These are phyloP conservation scores for Botrytis cinerea DNA, from an alignment of 2,329 filamentous ascomycete species.

Conservation along the genomic window DNA sequence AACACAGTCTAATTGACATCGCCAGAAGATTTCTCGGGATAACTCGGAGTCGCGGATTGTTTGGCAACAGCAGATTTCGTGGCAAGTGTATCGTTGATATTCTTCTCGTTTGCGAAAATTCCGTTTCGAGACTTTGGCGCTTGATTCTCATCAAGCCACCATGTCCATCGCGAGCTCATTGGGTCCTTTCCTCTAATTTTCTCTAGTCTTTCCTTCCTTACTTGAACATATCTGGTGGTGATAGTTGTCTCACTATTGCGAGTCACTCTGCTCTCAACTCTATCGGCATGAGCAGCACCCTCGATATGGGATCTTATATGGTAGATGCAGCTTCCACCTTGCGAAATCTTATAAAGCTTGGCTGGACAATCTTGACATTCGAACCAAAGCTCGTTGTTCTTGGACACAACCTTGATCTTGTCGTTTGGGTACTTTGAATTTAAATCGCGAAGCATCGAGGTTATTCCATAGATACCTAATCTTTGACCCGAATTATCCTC, in stretches of 20 bases:
- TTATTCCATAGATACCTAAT: background rate
- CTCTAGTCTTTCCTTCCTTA: background rate
- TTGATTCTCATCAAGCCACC: background rate
- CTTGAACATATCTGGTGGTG: background rate
- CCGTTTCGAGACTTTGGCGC: background rate
- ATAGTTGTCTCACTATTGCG: background rate
- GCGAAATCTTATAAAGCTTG: background rate
- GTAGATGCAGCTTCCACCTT: rapidly evolving
- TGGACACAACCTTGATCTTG: background rate
- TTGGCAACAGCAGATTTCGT: background rate
- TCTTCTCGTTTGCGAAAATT: background rate
- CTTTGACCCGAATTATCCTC: no score
- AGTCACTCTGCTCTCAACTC: background rate
- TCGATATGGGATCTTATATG: background rate
- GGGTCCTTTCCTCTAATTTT: background rate
- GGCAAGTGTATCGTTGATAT: no score
- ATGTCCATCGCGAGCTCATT: background rate
- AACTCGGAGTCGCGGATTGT: background rate
- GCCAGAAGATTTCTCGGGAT: background rate
- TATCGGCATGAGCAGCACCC: background rate
- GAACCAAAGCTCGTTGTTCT: background rate
- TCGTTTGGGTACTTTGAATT: background rate
- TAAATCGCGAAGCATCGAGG: background rate
- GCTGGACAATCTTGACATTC: background rate
- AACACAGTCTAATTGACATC: background rate